Base-by-base conservation (phyloP, 352 stramenopile species). In the Globisporangium nunn region DNA sequence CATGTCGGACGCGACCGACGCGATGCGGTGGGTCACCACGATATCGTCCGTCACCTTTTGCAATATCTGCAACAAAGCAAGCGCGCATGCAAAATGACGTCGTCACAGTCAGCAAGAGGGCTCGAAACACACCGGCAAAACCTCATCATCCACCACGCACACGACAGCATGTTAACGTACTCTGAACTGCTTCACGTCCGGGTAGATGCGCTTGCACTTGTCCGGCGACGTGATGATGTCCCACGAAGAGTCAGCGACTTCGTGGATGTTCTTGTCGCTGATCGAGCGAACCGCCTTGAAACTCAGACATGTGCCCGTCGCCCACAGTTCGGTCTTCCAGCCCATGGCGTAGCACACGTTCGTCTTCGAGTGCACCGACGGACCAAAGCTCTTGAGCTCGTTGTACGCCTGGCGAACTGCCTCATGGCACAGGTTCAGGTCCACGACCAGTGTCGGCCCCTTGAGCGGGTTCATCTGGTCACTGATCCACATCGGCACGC, bases 281-380 rank as follows among this genome's bases (percentile, higher is more conserved):
- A 80, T 89, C 0, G 78, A 76, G 14, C 81, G 77, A 28, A 85
- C 63, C 0, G 79, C 81, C 23, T 75, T 78, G 61, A 89, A 91
- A 60, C 78, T 89, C 18, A 91, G 50, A n/a, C 81, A 87, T 47
- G 79, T 91, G 46, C 66, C 76, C 7, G 77, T 82, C 53, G 78
- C 79, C 83, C 83, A 93, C 50, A 93, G 55, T 68, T 93, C 80
- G 45, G 79, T 87, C 66, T 86, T 88, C 83, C 83, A 93, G 12
- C 83, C 83, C 81, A 93, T 93, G 33, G 83, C 80, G 56, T 88
- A 88, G 52, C 79, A 91, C 41, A 93, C 75, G 59, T 91, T 93
- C 50, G 83, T 93, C 68, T 89, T 89, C 35, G 78, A 85, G 67
- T 86, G 88, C 52, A 88, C 79, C 33, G 78, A 75, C 35, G 81